phyloP scores from a whole-genome alignment of 345 rosid species.

The Aegle marmelos region DNA sequence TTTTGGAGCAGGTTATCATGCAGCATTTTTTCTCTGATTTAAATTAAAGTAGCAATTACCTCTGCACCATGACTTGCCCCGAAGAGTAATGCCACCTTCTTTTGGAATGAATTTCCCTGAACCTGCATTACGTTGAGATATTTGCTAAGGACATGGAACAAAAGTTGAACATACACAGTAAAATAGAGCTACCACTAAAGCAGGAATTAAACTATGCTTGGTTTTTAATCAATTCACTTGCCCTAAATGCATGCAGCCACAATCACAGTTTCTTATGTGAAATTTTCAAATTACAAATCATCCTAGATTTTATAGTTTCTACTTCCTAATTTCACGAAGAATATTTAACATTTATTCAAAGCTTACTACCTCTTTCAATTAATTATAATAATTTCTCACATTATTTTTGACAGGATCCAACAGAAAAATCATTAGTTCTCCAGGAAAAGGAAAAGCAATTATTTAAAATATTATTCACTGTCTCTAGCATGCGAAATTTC shows the following conservation, averaged over 20 bases:
- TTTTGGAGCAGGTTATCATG: background rate
- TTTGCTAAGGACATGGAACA: background rate
- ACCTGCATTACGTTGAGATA: slow-evolving; percentile 45
- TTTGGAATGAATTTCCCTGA: slow-evolving; percentile 95
- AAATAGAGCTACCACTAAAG: slow-evolving; percentile 1
- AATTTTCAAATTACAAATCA: background rate
- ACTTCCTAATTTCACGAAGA: background rate
- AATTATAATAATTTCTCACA: background rate
- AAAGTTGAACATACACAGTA: slow-evolving; percentile 1
- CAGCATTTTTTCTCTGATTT: background rate
- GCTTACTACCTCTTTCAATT: background rate
- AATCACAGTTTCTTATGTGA: background rate
- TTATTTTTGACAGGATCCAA: background rate
- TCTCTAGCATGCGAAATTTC: background rate
- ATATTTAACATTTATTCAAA: background rate
- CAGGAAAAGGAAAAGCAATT: background rate
- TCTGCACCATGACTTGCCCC: slow-evolving; percentile 72
- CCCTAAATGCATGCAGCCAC: background rate
- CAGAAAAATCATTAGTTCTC: no score
- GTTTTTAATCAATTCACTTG: background rate
- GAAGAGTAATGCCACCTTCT: slow-evolving; percentile 81
- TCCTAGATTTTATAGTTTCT: background rate
- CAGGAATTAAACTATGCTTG: slow-evolving; percentile 1
- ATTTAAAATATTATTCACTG: background rate
- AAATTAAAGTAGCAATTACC: slow-evolving; percentile 45